phyloP scores from a whole-genome alignment of 352 stramenopile genomes.

The Globisporangium ultimum region DNA sequence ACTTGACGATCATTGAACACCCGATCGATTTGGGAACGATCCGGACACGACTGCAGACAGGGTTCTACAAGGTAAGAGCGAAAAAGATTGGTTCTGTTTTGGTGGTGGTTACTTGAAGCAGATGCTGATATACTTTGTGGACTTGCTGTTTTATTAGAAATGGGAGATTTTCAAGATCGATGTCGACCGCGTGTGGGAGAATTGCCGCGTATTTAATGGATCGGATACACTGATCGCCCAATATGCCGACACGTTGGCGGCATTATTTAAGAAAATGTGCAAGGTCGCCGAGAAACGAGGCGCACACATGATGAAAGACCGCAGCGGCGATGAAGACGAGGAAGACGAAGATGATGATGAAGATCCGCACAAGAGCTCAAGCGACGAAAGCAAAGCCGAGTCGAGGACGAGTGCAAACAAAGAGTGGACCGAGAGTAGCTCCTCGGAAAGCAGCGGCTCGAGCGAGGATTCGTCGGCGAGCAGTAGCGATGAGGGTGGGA shows the following conservation, averaged over 20 bases:
- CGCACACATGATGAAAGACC: constrained; percentile 34
- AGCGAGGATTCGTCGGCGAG: constrained; percentile 43
- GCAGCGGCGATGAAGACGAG: constrained; percentile 16
- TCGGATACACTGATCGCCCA: constrained; percentile 72
- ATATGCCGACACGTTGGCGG: constrained; percentile 67
- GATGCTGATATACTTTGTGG: background rate
- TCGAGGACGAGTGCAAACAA: constrained; percentile 53
- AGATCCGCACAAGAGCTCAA: constrained; percentile 22
- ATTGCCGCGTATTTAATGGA: constrained; percentile 82
- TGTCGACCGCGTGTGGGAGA: constrained; percentile 77
- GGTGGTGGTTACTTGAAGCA: background rate
- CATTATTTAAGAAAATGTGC: constrained; percentile 62
- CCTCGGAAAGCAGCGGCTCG: constrained; percentile 55
- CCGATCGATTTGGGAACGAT: constrained; percentile 89
- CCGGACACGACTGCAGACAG: constrained; percentile 42
- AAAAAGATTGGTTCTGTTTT: background rate
- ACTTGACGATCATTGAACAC: constrained; percentile 75
- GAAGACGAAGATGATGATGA: constrained; percentile 28
- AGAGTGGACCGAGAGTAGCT: constrained; percentile 59
- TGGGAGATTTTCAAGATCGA: constrained; percentile 81
- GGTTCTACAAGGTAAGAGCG: constrained; percentile 64
- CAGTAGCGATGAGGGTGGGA: constrained; percentile 30
- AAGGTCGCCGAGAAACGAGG: constrained; percentile 56
- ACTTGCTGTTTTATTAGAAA: constrained; percentile 29
- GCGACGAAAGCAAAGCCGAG: constrained; percentile 42